phyloP scores from a whole-genome alignment of 1,284 basidiomycete genomes.

The Austropuccinia psidii region DNA sequence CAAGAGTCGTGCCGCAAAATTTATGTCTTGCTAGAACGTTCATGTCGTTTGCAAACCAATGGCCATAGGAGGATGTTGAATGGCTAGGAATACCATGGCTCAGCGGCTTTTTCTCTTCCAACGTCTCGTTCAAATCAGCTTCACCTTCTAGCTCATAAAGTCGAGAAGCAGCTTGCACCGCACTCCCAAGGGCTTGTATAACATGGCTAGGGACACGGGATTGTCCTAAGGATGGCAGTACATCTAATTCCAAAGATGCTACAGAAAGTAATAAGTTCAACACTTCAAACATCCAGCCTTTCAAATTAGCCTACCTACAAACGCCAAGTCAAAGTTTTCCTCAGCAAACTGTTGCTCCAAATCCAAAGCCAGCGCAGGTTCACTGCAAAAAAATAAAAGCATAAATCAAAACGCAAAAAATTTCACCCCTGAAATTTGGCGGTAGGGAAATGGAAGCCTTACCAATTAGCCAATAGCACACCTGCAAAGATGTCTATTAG shows the following conservation, averaged over 20 bases:
- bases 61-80: constrained; percentile 18
- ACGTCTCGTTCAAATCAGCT: constrained; percentile 45
- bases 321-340: constrained; percentile 75
- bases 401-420: not conserved
- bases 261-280: constrained; percentile 33
- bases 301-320: constrained; percentile 53
- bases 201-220: constrained; percentile 64
- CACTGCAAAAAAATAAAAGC: constrained; percentile 50
- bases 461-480: constrained; percentile 78
- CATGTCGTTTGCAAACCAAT: constrained; percentile 41
- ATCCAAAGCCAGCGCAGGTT: constrained; percentile 54
- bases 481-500: constrained; percentile 75
- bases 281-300: not conserved
- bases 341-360: constrained; percentile 65
- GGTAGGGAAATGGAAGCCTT: constrained; percentile 46
- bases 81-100: not conserved
- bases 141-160: constrained; percentile 54
- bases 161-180: constrained; percentile 66
- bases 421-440: too few relatives aligned
- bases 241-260: constrained; percentile 64
- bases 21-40: constrained; percentile 40
- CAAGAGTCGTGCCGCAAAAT: constrained; percentile 58
- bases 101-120: constrained; percentile 39
- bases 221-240: constrained; percentile 67
- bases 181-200: constrained; percentile 61